Base-by-base conservation (phyloP, 2,329 filamentous ascomycete genomes). In the Huntiella bhutanensis region DNA sequence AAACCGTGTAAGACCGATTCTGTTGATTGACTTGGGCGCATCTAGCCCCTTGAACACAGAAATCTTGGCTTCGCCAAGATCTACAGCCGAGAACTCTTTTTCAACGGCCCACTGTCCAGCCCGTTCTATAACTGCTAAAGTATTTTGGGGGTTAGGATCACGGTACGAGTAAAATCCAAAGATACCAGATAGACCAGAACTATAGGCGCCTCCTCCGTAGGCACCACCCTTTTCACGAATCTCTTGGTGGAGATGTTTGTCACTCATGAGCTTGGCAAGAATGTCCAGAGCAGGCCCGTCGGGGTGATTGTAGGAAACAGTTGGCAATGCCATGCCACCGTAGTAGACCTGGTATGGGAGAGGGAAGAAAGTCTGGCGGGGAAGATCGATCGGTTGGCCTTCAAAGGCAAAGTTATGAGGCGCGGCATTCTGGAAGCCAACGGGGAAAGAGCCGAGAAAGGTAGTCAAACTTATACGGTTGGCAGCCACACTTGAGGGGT, bases 321-420 rank as follows among this genome's bases (percentile, higher is more conserved):
- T 93, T 5, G 82, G 78, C 11, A 94, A 64, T 13, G 85, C 80
- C 39, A 91, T 70, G 12, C 80, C 82, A 5, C 88, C 85, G 58
- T 96, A 96, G 59, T 93, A 95, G 33, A 98, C 91, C 62, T 98
- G 91, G 62, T 94, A 98, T 1, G 91, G 91, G 13, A 98, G 70
- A 17, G 88, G 81, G 63, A 93, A 96, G 63, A 96, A 92, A 0
- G 85, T 80, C 59, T 86, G 91, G 52, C 68, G 67, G 32, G 43
- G 22, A 4, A 49, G 13, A 28, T 41, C 35, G 4, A 48, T 32
- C 8, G 48, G 41, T 35, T 48, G 49, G 5, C 42, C 49, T 17
- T 47, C 22, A 17, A 46, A 48, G 32, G 42, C 45, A 38, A 50
- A 45, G 1, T 47, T 17, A 13, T 34, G 45, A 7, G 47, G 47